These are phyloP conservation scores for Dictyostelium purpureum DNA, from an alignment of 78 protist genomes.

Conservation along the genomic window DNA sequence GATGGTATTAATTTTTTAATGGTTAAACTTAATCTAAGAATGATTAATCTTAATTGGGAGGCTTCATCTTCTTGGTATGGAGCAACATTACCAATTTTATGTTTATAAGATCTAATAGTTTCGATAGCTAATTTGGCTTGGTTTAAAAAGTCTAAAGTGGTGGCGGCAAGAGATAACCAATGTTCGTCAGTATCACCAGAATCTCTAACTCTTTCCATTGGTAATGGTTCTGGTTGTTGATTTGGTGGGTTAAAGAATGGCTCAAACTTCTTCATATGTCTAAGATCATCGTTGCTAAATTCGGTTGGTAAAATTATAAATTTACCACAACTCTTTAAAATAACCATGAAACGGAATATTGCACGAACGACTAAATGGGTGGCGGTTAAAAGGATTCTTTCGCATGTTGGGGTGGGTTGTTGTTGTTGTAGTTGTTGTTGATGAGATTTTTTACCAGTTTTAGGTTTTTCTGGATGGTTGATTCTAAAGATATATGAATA, in stretches of 20 bases:
- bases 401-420: slow-evolving; percentile 13
- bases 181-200: neutral
- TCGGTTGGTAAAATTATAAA: neutral
- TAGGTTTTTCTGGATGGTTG: neutral
- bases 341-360: slow-evolving; percentile 3
- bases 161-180: neutral
- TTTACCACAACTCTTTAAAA: neutral
- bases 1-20: slow-evolving; percentile 23
- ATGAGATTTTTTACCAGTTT: neutral
- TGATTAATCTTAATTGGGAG: neutral
- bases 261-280: slow-evolving; percentile 51
- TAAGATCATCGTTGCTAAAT: slow-evolving; percentile 2
- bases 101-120: neutral
- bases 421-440: neutral
- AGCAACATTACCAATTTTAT: neutral
- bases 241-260: slow-evolving; percentile 38
- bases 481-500: neutral
- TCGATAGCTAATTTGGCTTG: neutral
- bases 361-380: neutral
- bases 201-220: neutral
- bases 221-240: slow-evolving; percentile 69
- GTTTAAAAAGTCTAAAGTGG: neutral
- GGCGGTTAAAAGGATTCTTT: neutral
- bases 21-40: neutral
- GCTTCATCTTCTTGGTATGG: slow-evolving; percentile 14